Base-by-base conservation (phyloP, 2,329 filamentous ascomycete species). In the Ophiognomonia clavigignenti-juglandacearum region DNA sequence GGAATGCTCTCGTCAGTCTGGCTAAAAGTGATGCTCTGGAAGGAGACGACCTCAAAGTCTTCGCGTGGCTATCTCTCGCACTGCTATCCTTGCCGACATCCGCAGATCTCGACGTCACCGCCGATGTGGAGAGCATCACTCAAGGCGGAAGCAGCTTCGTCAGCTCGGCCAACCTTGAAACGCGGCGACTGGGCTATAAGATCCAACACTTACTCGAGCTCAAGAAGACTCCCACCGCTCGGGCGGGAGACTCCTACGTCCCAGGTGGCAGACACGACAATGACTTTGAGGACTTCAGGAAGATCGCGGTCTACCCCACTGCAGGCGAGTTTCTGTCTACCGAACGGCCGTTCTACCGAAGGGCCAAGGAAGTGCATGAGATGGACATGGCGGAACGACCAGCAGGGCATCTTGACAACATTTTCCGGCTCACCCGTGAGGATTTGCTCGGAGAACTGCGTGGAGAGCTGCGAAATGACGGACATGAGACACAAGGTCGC, bases 221-320 rank as follows among this genome's bases (percentile, higher is more conserved):
- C 34, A 60, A 59, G 6, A 45, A 50, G 19, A 60, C 61, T 3
- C 45, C 56, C 22, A 36, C 16, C 6, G 24, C 20, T n/a, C 52
- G 38, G 37, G 13, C 38, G 11, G 29, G 27, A 14, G 42, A 48
- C 27, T 24, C 40, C 6, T 44, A 59, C 26, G 57, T 56, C 2
- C 74, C 83, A 0, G 86, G 86, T 0, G 84, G 84, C 0, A 74
- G 86, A 0, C 85, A 91, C 53, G 83, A 90, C 60, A 91, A 91
- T 45, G 86, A 90, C 55, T 77, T 76, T 57, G 66, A 57, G 1
- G 72, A 87, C 53, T 83, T 82, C 54, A 71, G 77, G 0, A 50
- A 79, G 0, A 80, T 88, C 27, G 64, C 74, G 2, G 80, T 89
- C 13, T 73, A 79, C 39, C 86, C 86, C 0, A 89, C 85, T 0